A percentile compares a stretch with the other conserved stretches of the same genome.
These are phyloP conservation scores for Dactylellina haptotyla DNA, from an alignment of 2,329 filamentous ascomycete species.

Conservation along the genomic window DNA sequence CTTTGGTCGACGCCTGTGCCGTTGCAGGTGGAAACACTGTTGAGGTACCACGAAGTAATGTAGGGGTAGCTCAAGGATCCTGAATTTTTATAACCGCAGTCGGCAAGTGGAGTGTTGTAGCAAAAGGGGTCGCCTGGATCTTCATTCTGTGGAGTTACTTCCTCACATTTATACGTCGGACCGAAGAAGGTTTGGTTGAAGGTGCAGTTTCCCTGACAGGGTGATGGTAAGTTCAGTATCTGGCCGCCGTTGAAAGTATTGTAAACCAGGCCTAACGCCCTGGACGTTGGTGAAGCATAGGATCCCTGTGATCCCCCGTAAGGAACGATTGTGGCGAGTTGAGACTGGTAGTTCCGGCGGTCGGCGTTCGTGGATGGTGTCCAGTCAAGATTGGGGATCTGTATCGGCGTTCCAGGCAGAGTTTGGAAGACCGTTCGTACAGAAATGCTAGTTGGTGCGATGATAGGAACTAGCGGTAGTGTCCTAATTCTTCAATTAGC, in stretches of 20 bases:
- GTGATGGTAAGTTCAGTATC: not conserved
- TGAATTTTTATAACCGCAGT: not conserved
- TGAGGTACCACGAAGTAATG: slow-evolving; percentile 4
- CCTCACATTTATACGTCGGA: slow-evolving; percentile 14
- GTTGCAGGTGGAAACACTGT: not conserved
- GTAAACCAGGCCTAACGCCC: slow-evolving; percentile 9
- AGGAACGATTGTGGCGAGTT: not conserved
- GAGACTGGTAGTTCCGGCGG: not conserved
- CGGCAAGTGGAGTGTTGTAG: not conserved
- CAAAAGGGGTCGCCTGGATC: not conserved
- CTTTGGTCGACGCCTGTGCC: not conserved
- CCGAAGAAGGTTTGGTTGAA: slow-evolving; percentile 20
- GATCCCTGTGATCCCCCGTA: not conserved
- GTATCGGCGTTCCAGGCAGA: not conserved
- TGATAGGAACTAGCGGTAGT: slow-evolving; percentile 8
- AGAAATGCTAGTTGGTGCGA: slow-evolving; percentile 16
- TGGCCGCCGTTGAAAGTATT: slow-evolving; percentile 16
- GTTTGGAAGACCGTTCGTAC: slow-evolving; percentile 10
- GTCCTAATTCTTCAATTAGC: not conserved
- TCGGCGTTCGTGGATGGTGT: not conserved
- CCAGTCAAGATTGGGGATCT: slow-evolving; percentile 8
- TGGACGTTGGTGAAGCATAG: not conserved
- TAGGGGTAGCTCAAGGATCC: not conserved
- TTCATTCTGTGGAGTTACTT: slow-evolving; percentile 10
- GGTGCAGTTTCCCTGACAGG: slow-evolving; percentile 17